Conservation (phyloP, 352 stramenopile species). For the Phytophthora sp. region DNA sequence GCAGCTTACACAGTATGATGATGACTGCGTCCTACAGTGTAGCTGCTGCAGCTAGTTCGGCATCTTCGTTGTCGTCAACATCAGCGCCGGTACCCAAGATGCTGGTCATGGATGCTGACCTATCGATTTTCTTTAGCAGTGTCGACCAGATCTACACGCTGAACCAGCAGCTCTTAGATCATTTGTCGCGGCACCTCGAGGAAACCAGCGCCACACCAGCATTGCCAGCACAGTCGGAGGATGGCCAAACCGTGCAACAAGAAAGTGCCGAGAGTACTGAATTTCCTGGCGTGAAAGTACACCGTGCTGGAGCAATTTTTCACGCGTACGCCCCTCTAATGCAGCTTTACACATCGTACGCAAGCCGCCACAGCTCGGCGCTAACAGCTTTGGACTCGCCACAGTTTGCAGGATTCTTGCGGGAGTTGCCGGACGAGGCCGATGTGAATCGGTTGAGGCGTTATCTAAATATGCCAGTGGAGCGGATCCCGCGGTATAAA, state of each 20-base stretch:
- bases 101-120: constrained; percentile 81
- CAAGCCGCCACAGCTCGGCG: constrained; percentile 76
- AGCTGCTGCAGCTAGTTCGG: constrained; percentile 34
- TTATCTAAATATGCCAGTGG: constrained; percentile 90
- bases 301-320: constrained; percentile 80
- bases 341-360: constrained; percentile 87
- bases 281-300: constrained; percentile 20
- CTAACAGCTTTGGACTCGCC: constrained; percentile 75
- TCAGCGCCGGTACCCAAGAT: constrained; percentile 42
- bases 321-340: constrained; percentile 86
- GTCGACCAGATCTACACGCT: constrained; percentile 89
- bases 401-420: constrained; percentile 74
- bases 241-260: neutral
- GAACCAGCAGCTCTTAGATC: constrained; percentile 88
- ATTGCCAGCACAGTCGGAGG: constrained; percentile 23
- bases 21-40: constrained; percentile 35
- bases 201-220: constrained; percentile 46
- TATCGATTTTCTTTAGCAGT: constrained; percentile 90
- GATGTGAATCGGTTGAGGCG: constrained; percentile 65
- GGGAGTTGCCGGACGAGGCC: constrained; percentile 70
- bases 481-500: constrained; percentile 86
- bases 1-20: constrained; percentile 53
- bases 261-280: constrained; percentile 7
- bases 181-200: constrained; percentile 78
- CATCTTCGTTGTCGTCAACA: constrained; percentile 28